These are phyloP conservation scores for Euphrasia arctica DNA, from an alignment of 305 asterid genomes.

Conservation along the genomic window DNA sequence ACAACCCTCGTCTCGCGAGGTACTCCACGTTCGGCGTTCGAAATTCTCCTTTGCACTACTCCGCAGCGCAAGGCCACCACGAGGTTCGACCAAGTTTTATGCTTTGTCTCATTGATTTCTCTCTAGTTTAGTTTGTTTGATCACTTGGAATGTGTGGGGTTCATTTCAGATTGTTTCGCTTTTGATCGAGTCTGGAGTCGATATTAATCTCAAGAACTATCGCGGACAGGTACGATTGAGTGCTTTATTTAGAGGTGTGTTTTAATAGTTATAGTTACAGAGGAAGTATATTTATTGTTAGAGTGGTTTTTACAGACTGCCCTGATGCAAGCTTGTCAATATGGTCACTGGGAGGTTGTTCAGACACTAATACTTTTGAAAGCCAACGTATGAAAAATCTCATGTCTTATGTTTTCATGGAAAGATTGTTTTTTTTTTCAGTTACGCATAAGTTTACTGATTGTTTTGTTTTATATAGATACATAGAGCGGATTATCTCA, in stretches of 20 bases:
- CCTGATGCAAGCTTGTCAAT: conserved; percentile 94
- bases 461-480: conserved; percentile 43
- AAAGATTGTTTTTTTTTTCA: neutral
- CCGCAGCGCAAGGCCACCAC: conserved; percentile 91
- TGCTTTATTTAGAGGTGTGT: neutral
- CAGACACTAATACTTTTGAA: conserved; percentile 73
- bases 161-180: conserved; percentile 67
- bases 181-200: conserved; percentile 80
- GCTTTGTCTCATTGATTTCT: neutral
- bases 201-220: conserved; percentile 82
- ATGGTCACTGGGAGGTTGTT: conserved; percentile 94
- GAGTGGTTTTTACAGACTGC: conserved; percentile 59
- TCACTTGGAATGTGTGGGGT: conserved; percentile 24
- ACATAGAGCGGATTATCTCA: conserved; percentile 82
- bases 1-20: conserved; percentile 78
- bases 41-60: conserved; percentile 84
- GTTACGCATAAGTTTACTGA: conserved; percentile 11
- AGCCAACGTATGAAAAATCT: conserved; percentile 64
- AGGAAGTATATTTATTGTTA: conserved; percentile 4
- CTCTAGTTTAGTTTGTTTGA: neutral
- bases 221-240: conserved; percentile 64
- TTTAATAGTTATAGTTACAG: neutral
- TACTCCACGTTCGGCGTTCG: conserved; percentile 88
- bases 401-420: conserved; percentile 19
- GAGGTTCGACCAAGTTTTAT: conserved; percentile 49